phyloP scores from a whole-genome alignment of 768 basidiomycete genomes.

The Cystobasidiopsis lactophilus region DNA sequence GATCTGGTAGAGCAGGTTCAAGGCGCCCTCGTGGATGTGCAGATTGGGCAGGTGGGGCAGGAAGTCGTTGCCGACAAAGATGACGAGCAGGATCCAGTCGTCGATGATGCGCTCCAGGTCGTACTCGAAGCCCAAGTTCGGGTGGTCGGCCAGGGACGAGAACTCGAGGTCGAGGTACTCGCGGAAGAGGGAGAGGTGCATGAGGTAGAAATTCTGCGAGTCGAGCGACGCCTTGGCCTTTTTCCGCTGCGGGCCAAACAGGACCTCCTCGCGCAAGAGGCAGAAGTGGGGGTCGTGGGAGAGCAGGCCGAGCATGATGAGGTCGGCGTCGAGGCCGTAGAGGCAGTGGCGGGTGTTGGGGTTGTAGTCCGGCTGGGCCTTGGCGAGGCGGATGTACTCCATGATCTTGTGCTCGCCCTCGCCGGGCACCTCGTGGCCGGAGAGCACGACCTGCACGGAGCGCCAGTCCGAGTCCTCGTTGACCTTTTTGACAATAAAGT shows the following conservation, averaged over 20 bases:
- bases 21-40: constrained; percentile 90
- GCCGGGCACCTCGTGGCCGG: constrained; percentile 88
- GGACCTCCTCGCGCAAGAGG: constrained; percentile 88
- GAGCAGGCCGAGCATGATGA: constrained; percentile 91
- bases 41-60: constrained; percentile 85
- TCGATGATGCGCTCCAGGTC: constrained; percentile 86
- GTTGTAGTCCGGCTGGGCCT: constrained; percentile 88
- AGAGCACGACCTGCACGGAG: constrained; percentile 71
- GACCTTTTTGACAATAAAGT: constrained; percentile 97
- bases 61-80: constrained; percentile 97
- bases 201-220: constrained; percentile 72
- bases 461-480: constrained; percentile 91
- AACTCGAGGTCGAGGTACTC: constrained; percentile 98
- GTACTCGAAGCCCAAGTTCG: constrained; percentile 52
- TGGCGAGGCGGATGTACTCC: constrained; percentile 87
- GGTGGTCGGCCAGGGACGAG: constrained; percentile 31
- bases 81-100: constrained; percentile 87
- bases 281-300: constrained; percentile 99
- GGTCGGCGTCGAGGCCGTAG: constrained; percentile 92
- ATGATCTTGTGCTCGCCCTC: constrained; percentile 99
- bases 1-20: constrained; percentile 79
- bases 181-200: constrained; percentile 81
- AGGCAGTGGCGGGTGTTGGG: constrained; percentile 93
- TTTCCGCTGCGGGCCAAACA: constrained; percentile 76
- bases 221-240: constrained; percentile 31